Evolutionary conservation across 345 rosid genomes (phyloP).

Genomic region (Conringia planisiliqua): DNA sequence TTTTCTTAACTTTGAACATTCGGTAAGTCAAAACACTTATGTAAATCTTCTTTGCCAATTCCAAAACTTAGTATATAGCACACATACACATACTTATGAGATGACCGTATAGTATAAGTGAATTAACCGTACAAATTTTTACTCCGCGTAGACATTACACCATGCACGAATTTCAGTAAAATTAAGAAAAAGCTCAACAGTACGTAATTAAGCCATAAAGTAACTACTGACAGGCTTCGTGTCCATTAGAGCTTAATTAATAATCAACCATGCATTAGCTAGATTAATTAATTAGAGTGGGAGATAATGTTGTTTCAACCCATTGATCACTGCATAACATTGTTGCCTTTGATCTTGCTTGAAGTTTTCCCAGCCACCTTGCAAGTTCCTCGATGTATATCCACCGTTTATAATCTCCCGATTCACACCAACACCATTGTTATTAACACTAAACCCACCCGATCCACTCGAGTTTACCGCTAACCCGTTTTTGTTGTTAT

Average conservation of each 20-base stretch:
- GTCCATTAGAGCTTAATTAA: neutral
- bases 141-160: neutral
- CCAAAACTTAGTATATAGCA: neutral
- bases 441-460: conserved; percentile 18
- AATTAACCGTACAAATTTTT: neutral
- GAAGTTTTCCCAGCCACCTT: conserved; percentile 20
- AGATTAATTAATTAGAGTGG: conserved; percentile 7
- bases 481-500: conserved; percentile 22
- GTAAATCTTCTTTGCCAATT: neutral
- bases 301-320: conserved; percentile 29
- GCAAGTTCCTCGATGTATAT: conserved; percentile 23
- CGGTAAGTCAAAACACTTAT: neutral
- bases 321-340: conserved; percentile 32
- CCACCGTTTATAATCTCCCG: conserved; percentile 22
- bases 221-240: neutral
- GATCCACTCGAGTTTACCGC: conserved; percentile 16
- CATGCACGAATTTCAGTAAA: neutral
- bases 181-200: neutral
- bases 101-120: neutral
- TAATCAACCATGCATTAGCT: neutral
- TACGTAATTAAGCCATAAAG: neutral
- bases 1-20: no score
- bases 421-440: conserved; percentile 24
- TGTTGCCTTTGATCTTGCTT: conserved; percentile 38
- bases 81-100: no score